Evolutionary conservation across 2,329 filamentous ascomycete species (phyloP).

Genomic region (Paecilomyces sp.): DNA sequence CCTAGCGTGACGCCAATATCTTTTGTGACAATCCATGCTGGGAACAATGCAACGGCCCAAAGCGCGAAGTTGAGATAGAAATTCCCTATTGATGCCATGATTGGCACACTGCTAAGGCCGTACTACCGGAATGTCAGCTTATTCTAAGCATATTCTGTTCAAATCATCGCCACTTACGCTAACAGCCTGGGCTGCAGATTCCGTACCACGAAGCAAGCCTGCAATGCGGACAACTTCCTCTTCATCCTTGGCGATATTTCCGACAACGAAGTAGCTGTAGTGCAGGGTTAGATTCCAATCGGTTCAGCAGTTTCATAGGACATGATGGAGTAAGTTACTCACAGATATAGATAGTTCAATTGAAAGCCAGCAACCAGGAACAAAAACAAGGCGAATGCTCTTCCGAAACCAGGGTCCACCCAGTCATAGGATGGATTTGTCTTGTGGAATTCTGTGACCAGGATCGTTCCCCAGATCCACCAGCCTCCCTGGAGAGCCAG

Average conservation of each 20-base stretch:
- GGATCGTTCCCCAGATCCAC: slow-evolving; percentile 65
- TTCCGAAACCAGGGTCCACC: slow-evolving; percentile 56
- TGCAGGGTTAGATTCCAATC: neutral
- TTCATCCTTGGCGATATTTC: slow-evolving; percentile 55
- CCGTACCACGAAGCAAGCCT: slow-evolving; percentile 60
- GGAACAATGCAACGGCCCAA: slow-evolving; percentile 57
- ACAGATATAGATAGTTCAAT: slow-evolving; percentile 66
- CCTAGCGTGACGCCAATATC: slow-evolving; percentile 41
- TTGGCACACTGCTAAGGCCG: slow-evolving; percentile 53
- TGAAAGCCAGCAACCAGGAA: slow-evolving; percentile 63
- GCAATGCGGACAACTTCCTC: slow-evolving; percentile 62
- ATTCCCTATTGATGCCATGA: slow-evolving; percentile 59
- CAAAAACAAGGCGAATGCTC: slow-evolving; percentile 60
- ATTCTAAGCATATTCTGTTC: neutral
- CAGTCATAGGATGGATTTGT: slow-evolving; percentile 60
- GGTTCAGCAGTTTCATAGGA: neutral
- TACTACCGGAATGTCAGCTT: slow-evolving; percentile 37
- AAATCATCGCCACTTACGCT: slow-evolving; percentile 38
- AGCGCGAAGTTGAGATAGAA: slow-evolving; percentile 65
- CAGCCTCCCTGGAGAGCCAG: slow-evolving; percentile 55
- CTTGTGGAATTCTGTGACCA: slow-evolving; percentile 54
- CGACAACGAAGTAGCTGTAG: slow-evolving; percentile 60
- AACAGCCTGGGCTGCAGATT: slow-evolving; percentile 66
- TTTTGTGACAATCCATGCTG: slow-evolving; percentile 60
- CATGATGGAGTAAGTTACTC: slow-evolving; percentile 15